phyloP scores from a whole-genome alignment of 148 eudicot genomes.

The Beta vulgaris region DNA sequence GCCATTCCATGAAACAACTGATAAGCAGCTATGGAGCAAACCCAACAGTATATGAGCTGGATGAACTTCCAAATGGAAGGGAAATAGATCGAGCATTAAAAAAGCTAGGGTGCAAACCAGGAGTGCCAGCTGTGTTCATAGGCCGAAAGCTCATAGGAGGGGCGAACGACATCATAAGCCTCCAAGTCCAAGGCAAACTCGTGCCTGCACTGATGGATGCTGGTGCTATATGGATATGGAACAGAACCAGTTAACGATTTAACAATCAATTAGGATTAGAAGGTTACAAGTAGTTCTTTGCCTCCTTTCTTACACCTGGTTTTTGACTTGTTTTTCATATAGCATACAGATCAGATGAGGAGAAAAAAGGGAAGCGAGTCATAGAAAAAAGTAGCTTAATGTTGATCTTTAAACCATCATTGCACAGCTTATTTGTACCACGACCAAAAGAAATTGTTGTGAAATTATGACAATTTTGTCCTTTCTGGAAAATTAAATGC shows the following conservation, averaged over 20 bases:
- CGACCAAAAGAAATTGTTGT: constrained; percentile 4
- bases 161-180: constrained; percentile 43
- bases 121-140: constrained; percentile 43
- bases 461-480: constrained; percentile 6
- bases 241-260: constrained; percentile 28
- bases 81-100: constrained; percentile 42
- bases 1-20: constrained; percentile 39
- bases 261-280: neutral
- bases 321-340: neutral
- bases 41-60: constrained; percentile 40
- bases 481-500: neutral
- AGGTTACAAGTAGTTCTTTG: constrained; percentile 2
- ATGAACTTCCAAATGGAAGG: constrained; percentile 37
- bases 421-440: constrained; percentile 20
- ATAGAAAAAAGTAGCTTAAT: constrained; percentile 5
- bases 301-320: constrained; percentile 1
- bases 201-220: constrained; percentile 40
- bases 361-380: neutral
- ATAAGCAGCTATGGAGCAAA: constrained; percentile 39
- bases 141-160: constrained; percentile 46
- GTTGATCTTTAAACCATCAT: constrained; percentile 11
- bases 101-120: constrained; percentile 39
- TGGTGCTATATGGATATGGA: constrained; percentile 42
- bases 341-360: constrained; percentile 12
- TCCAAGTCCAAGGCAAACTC: constrained; percentile 38